phyloP scores from a whole-genome alignment of 208 protist species.

The Wallacemonas sp. region DNA sequence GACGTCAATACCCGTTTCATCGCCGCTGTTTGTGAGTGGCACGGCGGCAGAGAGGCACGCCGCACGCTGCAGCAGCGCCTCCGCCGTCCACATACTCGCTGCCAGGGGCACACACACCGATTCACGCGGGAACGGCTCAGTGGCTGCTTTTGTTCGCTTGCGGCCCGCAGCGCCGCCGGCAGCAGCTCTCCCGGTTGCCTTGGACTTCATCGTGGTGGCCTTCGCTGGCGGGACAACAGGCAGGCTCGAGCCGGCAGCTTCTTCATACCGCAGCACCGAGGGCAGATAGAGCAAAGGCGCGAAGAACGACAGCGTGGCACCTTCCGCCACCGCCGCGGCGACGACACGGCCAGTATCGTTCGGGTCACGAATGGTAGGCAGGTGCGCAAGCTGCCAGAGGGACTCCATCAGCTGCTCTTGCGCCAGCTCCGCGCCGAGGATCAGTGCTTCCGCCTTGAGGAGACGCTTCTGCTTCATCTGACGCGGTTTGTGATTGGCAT shows the following conservation, averaged over 20 bases:
- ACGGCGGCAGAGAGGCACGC: background rate
- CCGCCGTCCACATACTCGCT: background rate
- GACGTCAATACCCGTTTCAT: no score
- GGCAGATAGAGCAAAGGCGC: slow-evolving; percentile 46
- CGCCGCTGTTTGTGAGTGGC: background rate
- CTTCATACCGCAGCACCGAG: background rate
- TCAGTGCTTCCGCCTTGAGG: slow-evolving; percentile 34
- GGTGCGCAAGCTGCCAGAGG: slow-evolving; percentile 34
- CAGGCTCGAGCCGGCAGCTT: background rate
- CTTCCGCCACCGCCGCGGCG: no score
- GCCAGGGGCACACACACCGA: background rate
- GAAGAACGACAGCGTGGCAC: slow-evolving; percentile 38
- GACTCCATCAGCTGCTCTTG: slow-evolving; percentile 39
- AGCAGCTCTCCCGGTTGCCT: background rate
- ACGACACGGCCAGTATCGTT: no score
- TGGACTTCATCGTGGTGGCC: background rate
- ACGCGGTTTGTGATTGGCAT: background rate
- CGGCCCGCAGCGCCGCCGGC: no score
- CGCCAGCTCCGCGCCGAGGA: slow-evolving; percentile 37
- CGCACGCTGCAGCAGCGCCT: background rate
- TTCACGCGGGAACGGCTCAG: background rate
- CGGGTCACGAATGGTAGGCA: background rate
- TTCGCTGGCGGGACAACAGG: background rate
- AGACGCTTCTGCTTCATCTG: slow-evolving; percentile 32
- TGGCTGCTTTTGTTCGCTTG: no score